Conservation (phyloP, 768 basidiomycete genomes). For the Lactarius pseudohatsudake region DNA sequence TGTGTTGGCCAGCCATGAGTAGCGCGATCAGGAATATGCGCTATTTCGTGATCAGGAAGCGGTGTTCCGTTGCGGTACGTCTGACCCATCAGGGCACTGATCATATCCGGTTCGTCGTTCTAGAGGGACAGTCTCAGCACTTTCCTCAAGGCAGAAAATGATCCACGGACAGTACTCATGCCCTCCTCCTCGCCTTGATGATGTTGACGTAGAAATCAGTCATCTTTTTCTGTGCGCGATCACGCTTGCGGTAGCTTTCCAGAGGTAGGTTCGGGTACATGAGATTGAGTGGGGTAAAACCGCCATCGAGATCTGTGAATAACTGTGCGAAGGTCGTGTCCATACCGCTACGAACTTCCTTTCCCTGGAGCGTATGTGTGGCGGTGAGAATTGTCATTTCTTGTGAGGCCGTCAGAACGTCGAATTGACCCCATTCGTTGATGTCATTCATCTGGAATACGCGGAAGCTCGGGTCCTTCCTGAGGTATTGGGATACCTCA, state of each 20-base stretch:
- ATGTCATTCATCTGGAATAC: constrained; percentile 62
- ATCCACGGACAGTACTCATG: constrained; percentile 40
- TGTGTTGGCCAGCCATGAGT: constrained; percentile 99
- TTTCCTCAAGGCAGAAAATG: neutral
- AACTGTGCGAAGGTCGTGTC: constrained; percentile 83
- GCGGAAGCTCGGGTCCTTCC: constrained; percentile 60
- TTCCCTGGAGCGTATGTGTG: constrained; percentile 88
- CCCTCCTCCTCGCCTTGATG: constrained; percentile 68
- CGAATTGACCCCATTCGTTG: constrained; percentile 78
- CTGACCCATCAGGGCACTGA: constrained; percentile 80
- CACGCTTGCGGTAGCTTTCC: constrained; percentile 85
- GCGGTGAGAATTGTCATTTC: constrained; percentile 97
- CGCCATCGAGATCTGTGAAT: constrained; percentile 89
- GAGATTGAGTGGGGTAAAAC: constrained; percentile 95
- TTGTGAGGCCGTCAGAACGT: constrained; percentile 67
- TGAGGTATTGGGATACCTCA: constrained; percentile 60
- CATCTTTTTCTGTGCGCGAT: constrained; percentile 90
- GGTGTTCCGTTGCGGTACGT: constrained; percentile 77
- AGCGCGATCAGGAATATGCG: constrained; percentile 99
- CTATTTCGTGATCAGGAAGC: constrained; percentile 87
- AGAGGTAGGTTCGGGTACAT: constrained; percentile 92
- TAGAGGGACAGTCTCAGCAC: constrained; percentile 20
- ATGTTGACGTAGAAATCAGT: constrained; percentile 90
- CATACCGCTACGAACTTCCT: constrained; percentile 76
- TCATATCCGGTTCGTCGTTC: constrained; percentile 87